Evolutionary conservation across 345 rosid genomes (phyloP), one percentile per base, ranked within the genome.

Genomic region (Litchi chinensis): DNA sequence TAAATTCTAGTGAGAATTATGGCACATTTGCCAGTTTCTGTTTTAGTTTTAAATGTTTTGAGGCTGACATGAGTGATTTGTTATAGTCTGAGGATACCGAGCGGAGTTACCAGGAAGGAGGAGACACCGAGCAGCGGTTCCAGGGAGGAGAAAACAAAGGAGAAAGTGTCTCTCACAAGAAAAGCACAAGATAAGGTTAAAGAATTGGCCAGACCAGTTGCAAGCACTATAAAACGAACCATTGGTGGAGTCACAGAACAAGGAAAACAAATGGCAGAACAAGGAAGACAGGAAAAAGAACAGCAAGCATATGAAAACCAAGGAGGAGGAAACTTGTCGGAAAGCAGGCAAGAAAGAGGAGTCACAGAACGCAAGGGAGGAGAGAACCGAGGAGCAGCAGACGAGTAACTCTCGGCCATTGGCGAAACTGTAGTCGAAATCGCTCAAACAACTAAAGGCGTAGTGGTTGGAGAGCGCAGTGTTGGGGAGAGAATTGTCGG

Each of bases 371-470:
- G 52, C 8, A 4, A 21, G 11, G 22, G 8, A 2, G 64, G 8
- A 6, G 22, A 59, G 64, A 5, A 59, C 3, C 22, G 8, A 59
- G 26, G 28, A 21, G 65, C 65, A 22, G 28, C 65, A 10, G 28
- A 28, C 68, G 84, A 91, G 21, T 79, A 90, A 32, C 79, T 92
- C 50, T 88, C 82, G 56, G 95, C 93, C 57, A 89, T 90, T n/a
- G 93, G 93, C 65, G 94, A 92, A 83, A 93, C 98, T 76, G 84
- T 90, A 84, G 88, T 32, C 2, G 95, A 87, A 88, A 93, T 92
- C 7, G 98, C 91, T 0, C 90, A 91, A 69, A 80, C 83, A 2
- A 91, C 97, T 0, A 88, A 86, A 79, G 87, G 90, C 24, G 22
- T 87, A 0, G 87, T 88, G 1, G 82, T 90, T 6, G 94, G 91